A percentile compares a stretch with the other conserved stretches of the same genome.
These are phyloP conservation scores for Penicillium frequentans DNA, from an alignment of 2,329 filamentous ascomycete genomes.

Conservation along the genomic window DNA sequence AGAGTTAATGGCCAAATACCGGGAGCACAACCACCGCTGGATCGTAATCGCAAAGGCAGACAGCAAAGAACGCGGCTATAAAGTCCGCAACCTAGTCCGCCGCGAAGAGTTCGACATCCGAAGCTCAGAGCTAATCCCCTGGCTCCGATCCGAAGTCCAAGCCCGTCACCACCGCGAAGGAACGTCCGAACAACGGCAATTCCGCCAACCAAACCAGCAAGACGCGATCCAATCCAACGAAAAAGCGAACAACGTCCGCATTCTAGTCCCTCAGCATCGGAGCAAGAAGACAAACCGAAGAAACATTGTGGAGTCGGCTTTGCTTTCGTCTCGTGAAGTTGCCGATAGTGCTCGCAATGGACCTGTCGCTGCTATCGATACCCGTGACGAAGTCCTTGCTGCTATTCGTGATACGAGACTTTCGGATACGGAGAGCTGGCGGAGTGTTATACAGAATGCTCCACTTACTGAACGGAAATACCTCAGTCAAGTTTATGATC, in stretches of 20 bases:
- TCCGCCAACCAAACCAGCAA: slow-evolving; percentile 42
- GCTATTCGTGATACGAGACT: slow-evolving; percentile 72
- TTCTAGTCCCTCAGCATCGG: slow-evolving; percentile 78
- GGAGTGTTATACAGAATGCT: slow-evolving; percentile 73
- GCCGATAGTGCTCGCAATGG: slow-evolving; percentile 71
- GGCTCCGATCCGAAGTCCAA: slow-evolving; percentile 78
- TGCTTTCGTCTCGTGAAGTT: slow-evolving; percentile 58
- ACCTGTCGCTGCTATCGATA: slow-evolving; percentile 84
- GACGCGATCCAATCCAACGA: slow-evolving; percentile 40
- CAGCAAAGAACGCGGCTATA: slow-evolving; percentile 60
- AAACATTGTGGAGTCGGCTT: slow-evolving; percentile 78
- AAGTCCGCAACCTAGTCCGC: slow-evolving; percentile 73
- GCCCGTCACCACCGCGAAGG: slow-evolving; percentile 68
- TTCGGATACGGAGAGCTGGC: slow-evolving; percentile 81
- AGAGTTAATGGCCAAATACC: slow-evolving; percentile 65
- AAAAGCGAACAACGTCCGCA: slow-evolving; percentile 71
- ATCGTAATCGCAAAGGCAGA: slow-evolving; percentile 80
- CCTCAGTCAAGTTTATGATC: slow-evolving; percentile 75
- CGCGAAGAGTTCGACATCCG: slow-evolving; percentile 82
- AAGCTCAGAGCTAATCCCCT: slow-evolving; percentile 69
- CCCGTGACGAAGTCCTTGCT: slow-evolving; percentile 78
- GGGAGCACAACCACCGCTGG: slow-evolving; percentile 81
- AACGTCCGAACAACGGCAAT: slow-evolving; percentile 43
- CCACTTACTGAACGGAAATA: slow-evolving; percentile 79
- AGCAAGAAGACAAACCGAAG: slow-evolving; percentile 91